phyloP scores from a whole-genome alignment of 2,329 filamentous ascomycete species.

The Leptodontidium sp. region DNA sequence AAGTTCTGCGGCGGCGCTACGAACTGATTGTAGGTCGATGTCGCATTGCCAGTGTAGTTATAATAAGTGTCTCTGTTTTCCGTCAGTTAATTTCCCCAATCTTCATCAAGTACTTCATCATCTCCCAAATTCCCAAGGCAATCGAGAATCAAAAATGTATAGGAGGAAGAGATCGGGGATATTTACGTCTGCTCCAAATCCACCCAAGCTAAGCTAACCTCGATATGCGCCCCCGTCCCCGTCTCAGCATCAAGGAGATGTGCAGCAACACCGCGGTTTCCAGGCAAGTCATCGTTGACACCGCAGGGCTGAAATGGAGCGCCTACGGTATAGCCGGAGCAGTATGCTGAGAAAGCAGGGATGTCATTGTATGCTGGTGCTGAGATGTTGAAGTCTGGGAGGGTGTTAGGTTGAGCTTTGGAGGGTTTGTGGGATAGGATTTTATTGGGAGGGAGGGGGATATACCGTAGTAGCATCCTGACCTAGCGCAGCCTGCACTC shows the following conservation, averaged over 20 bases:
- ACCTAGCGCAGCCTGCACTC: constrained; percentile 26
- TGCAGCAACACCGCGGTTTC: constrained; percentile 26
- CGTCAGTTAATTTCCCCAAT: not conserved
- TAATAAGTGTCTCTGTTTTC: not conserved
- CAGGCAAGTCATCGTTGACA: constrained; percentile 19
- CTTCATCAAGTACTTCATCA: not conserved
- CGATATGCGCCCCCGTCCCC: constrained; percentile 30
- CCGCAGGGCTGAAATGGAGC: constrained; percentile 20
- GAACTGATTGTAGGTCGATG: constrained; percentile 5
- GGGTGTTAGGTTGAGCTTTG: not conserved
- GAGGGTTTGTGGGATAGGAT: not conserved
- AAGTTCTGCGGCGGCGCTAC: not conserved
- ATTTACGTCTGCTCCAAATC: constrained; percentile 3
- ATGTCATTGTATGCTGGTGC: constrained; percentile 20
- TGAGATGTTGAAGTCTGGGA: constrained; percentile 30
- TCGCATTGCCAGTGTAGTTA: constrained; percentile 12
- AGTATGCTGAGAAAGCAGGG: constrained; percentile 30
- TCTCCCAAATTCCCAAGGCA: not conserved
- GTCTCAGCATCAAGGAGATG: constrained; percentile 25
- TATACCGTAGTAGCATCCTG: constrained; percentile 27
- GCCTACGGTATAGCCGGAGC: constrained; percentile 20
- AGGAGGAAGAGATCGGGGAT: too few species aligned
- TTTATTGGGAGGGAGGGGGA: not conserved
- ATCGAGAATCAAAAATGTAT: too few species aligned
- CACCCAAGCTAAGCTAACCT: constrained; percentile 25